Evolutionary conservation across 73 alveolate species (phyloP), one percentile per base, ranked within the genome.

Genomic region (Paramecium bursaria): DNA sequence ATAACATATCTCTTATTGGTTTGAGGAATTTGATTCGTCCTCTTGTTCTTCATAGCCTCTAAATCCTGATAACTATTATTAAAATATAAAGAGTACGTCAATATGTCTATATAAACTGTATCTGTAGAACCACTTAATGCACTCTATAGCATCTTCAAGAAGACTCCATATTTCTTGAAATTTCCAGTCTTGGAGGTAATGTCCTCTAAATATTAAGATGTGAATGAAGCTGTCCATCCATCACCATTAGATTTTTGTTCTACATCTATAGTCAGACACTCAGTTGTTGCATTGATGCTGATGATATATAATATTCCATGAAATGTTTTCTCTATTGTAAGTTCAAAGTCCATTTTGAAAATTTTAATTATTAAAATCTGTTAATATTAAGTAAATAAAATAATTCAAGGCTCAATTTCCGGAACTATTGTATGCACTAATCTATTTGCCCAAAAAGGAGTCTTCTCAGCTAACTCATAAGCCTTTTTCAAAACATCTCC

Each of bases 141-240:
- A 13, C 54, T 13, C 1, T 91, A 67, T 39, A 92, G 73, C 95
- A 91, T 91, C 73, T 88, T 67, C 21, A 88, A 50, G 60, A 90
- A 92, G 17, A 75, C 77, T 5, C 80, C 48, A 44, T 82, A 92
- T 21, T 88, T 91, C 73, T 85, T 87, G 19, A 87, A 88, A 39
- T 51, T 35, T 22, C 92, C 92, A 2, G 97, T 74, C 74, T 92
- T 92, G 39, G 85, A 55, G 3, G 97, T 86, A 10, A 92, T 79
- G 4, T 92, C 94, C 75, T 92, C 93, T 19, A 91, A 75, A 47
- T 91, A 75, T 33, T 73, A 57, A 5, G 86, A 60, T 6, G 87
- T 4, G 46, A 87, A 91, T 25, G 29, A 29, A 13, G 76, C 76
- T 10, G 39, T 57, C 76, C 76, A 57, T 29, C 51, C 26, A 31